These are phyloP conservation scores for Cladobotryum protrusum DNA, from an alignment of 2,329 filamentous ascomycete genomes.

Conservation along the genomic window DNA sequence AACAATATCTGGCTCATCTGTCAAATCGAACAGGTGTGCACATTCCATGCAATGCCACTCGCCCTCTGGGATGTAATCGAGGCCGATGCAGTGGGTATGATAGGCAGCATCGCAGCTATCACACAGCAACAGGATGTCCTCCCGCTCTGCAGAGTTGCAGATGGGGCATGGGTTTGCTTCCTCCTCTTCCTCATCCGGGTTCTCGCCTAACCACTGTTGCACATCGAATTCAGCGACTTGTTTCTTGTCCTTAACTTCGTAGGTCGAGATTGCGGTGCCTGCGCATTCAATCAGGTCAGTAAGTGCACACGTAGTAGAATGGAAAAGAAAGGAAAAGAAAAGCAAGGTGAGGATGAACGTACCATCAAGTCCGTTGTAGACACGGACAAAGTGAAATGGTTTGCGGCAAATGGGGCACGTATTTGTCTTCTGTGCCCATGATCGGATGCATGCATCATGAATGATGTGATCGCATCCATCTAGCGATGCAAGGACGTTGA, in stretches of 20 bases:
- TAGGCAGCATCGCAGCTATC: constrained; percentile 86
- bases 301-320: not conserved
- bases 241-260: constrained; percentile 71
- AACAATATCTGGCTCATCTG: constrained; percentile 26
- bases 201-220: constrained; percentile 64
- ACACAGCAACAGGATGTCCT: constrained; percentile 81
- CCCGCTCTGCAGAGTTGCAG: constrained; percentile 73
- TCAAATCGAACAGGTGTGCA: constrained; percentile 41
- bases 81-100: constrained; percentile 85
- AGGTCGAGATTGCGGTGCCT: constrained; percentile 53
- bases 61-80: constrained; percentile 68
- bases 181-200: constrained; percentile 65
- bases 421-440: constrained; percentile 95
- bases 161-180: constrained; percentile 70
- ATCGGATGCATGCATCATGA: constrained; percentile 85
- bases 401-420: constrained; percentile 96
- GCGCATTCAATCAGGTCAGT: constrained; percentile 7
- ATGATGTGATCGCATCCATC: constrained; percentile 83
- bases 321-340: constrained; percentile 1
- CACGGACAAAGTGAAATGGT: constrained; percentile 82
- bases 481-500: constrained; percentile 50
- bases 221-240: constrained; percentile 87
- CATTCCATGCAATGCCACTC: constrained; percentile 93
- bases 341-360: constrained; percentile 31
- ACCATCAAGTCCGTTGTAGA: constrained; percentile 77